Evolutionary conservation across 1,284 basidiomycete species (phyloP).

Genomic region (Cerrena zonata): DNA sequence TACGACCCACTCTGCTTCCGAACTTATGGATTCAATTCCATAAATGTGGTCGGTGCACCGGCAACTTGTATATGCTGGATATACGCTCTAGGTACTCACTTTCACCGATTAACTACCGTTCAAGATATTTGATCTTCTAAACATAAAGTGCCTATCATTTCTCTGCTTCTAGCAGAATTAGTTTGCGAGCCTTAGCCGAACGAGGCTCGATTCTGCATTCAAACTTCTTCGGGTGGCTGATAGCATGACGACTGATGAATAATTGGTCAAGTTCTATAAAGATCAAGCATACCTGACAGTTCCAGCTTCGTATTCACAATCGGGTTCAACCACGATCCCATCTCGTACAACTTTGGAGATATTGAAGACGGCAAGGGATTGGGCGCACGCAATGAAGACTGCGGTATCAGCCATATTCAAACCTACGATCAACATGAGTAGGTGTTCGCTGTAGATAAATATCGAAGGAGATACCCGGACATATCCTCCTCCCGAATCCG

Average conservation of each 20-base stretch:
- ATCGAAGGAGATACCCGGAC: not conserved
- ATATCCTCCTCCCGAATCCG: conserved; percentile 15
- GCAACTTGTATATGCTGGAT: no score
- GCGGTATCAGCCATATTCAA: conserved; percentile 29
- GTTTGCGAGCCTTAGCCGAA: conserved; percentile 13
- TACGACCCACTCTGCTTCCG: no score
- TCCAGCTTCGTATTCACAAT: conserved; percentile 26
- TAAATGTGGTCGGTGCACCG: no score
- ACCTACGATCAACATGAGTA: conserved; percentile 28
- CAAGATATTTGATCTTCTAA: no score
- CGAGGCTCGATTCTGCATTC: conserved; percentile 18
- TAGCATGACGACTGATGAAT: not conserved
- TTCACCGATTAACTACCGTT: no score
- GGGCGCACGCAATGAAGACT: conserved; percentile 28
- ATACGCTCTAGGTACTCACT: no score
- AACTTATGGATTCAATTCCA: no score
- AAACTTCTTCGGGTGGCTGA: conserved; percentile 24
- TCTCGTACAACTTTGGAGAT: conserved; percentile 18
- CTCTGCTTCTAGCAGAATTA: no score
- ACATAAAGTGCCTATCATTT: no score
- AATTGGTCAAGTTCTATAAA: not conserved
- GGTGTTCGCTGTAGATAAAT: not conserved
- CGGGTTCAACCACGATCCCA: conserved; percentile 23
- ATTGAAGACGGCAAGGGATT: conserved; percentile 25
- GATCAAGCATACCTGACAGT: conserved; percentile 22